Evolutionary conservation across 306 rosid species (phyloP), one percentile per base, ranked within the genome.

Genomic region (Acacia crassicarpa): DNA sequence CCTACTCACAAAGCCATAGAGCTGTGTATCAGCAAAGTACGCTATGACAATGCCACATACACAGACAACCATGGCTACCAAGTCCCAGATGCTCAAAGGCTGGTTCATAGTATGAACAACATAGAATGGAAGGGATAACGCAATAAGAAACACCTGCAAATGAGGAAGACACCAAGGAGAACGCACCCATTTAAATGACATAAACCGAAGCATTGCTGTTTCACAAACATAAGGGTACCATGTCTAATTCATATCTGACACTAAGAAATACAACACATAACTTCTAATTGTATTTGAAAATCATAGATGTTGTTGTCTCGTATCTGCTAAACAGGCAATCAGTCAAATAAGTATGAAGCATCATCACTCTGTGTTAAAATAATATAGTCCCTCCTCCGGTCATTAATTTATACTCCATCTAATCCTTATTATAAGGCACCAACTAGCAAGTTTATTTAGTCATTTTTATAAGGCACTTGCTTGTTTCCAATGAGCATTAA

Each of bases 11-110:
- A 88, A 95, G 69, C 86, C 88, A 78, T 93, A 67, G 49, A 93
- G 94, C 75, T 93, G 98, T 2, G 93, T 93, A 77, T 95, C 98
- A 0, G 97, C 97, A 63, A 53, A 81, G 89, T 83, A 93, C 5
- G 98, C 98, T 38, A 86, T 80, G 43, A 82, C 66, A 80, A 95
- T 85, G 62, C 98, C 98, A 41, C 83, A 78, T 8, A 77, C 19
- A 59, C 91, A 93, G 46, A 85, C 66, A 43, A 79, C 3, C 54
- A 75, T 11, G 41, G 94, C 98, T 76, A 87, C 74, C 54, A 87
- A 83, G 82, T 94, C 97, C 92, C 91, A 91, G 3, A 87, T 75
- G 86, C 67, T 88, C 59, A 94, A 45, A 41, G 91, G 88, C 75
- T 77, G 79, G 82, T 86, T 86, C 3, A 85, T 87, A 0, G 84